Evolutionary conservation across 208 protist species (phyloP).

Genomic region (Blastocrithidia nonstop): DNA sequence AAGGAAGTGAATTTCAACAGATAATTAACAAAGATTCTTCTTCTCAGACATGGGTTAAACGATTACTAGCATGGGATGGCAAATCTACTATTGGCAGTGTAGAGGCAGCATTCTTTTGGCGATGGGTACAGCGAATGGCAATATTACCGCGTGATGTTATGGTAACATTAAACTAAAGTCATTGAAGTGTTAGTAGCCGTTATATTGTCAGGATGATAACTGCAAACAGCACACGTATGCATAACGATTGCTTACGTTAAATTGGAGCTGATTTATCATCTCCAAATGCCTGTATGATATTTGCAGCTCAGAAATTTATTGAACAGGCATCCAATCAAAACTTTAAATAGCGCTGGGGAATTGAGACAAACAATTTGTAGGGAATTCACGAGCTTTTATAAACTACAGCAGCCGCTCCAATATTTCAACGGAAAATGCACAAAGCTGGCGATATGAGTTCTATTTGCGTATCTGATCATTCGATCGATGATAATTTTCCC

Average conservation of each 20-base stretch:
- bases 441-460: conserved; percentile 33
- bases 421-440: conserved; percentile 29
- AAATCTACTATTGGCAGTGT: conserved; percentile 16
- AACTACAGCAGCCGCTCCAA: conserved; percentile 12
- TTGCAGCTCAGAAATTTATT: conserved; percentile 13
- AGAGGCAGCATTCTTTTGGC: conserved; percentile 38
- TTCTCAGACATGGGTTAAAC: conserved; percentile 9
- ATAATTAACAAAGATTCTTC: conserved; percentile 8
- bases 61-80: conserved; percentile 12
- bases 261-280: neutral
- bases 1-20: conserved; percentile 7
- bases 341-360: conserved; percentile 19
- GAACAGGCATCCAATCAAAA: conserved; percentile 6
- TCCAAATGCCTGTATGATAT: conserved; percentile 13
- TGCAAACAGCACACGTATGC: conserved; percentile 8
- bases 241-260: conserved; percentile 12
- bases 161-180: conserved; percentile 1
- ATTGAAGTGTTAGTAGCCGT: conserved; percentile 6
- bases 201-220: conserved; percentile 21
- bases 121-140: conserved; percentile 25
- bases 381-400: conserved; percentile 26
- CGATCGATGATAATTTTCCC: conserved; percentile 11
- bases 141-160: conserved; percentile 23
- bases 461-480: conserved; percentile 24
- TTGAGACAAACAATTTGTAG: conserved; percentile 27